Evolutionary conservation across 306 rosid genomes (phyloP).

Genomic region (Delonix regia): DNA sequence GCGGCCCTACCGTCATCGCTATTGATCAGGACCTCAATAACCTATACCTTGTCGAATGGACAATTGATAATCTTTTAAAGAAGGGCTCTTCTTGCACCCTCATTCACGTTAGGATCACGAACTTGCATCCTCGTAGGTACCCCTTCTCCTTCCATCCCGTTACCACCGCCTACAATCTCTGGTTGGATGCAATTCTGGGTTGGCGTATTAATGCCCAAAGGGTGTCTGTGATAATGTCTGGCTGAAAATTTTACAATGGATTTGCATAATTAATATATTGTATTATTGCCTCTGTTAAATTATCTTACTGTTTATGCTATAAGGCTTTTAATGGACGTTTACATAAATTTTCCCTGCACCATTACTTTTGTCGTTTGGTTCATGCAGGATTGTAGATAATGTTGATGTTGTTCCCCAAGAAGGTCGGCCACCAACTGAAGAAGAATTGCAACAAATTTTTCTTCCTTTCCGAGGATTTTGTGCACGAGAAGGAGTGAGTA

Average conservation of each 20-base stretch:
- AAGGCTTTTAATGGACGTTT: neutral
- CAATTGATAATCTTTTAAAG: too few species aligned
- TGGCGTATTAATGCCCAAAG: neutral
- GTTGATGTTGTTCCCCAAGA: slow-evolving; percentile 33
- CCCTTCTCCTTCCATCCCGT: too few species aligned
- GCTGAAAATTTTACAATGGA: neutral
- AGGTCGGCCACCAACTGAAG: slow-evolving; percentile 60
- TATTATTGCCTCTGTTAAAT: neutral
- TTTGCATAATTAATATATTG: neutral
- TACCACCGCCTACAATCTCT: too few species aligned
- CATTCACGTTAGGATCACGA: too few species aligned
- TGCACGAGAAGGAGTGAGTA: too few species aligned
- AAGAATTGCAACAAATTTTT: slow-evolving; percentile 51
- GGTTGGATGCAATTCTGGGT: too few species aligned
- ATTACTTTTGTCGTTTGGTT: neutral
- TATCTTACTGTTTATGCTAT: neutral
- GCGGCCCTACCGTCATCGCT: neutral
- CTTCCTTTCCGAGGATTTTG: too few species aligned
- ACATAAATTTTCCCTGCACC: neutral
- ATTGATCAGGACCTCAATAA: too few species aligned
- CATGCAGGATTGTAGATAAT: slow-evolving; percentile 43
- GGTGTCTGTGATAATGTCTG: neutral
- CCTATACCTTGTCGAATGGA: too few species aligned
- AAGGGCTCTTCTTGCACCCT: too few species aligned
- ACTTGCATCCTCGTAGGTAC: too few species aligned